Base-by-base conservation (phyloP, 148 eudicot species). In the Cornus kousa region DNA sequence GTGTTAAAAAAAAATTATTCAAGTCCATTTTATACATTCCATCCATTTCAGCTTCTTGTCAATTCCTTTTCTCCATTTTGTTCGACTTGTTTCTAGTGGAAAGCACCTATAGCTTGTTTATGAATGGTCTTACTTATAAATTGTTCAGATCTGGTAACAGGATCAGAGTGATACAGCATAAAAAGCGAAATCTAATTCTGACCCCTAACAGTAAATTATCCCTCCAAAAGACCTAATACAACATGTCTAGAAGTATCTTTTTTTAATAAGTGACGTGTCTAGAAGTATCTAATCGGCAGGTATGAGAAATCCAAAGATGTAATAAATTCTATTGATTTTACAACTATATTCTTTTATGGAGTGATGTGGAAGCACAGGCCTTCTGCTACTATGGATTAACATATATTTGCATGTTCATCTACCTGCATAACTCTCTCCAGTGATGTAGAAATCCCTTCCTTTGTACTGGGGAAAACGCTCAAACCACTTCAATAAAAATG, bases 391-490 rank as follows among this genome's bases (percentile, higher is more conserved):
- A 60, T 60, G 68, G 19, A 43, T 28, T 67, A 80, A 68, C 7
- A 66, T 33, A 70, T 53, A 53, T 24, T 60, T 23, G 37, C 35
- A 31, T 2, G 70, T 13, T 35, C 39, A 70, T 59, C 31, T 86
- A 96, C 99, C 98, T 80, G 87, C 99, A 80, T 96, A 96, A 86
- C 99, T 96, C 86, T 96, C 99, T 83, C 98, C 98, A 5, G 91
- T 55, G 22, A 96, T 82, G 68, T 92, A 96, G 76, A 96, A 88
- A 64, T 93, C 98, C 75, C 97, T 88, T 81, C 90, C 97, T 84
- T 92, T 92, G 80, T 90, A 96, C 59, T 92, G 92, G 73, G 99
- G 98, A 84, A 96, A 96, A 43, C 92, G 93, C 82, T 93, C 91
- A 74, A 96, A 87, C 97, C 97, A 96, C 64, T 81, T 81, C 71